Evolutionary conservation across 192 early-diverging fungal species (phyloP), one percentile per base, ranked within the genome.

Genomic region (Podila clonocystis): DNA sequence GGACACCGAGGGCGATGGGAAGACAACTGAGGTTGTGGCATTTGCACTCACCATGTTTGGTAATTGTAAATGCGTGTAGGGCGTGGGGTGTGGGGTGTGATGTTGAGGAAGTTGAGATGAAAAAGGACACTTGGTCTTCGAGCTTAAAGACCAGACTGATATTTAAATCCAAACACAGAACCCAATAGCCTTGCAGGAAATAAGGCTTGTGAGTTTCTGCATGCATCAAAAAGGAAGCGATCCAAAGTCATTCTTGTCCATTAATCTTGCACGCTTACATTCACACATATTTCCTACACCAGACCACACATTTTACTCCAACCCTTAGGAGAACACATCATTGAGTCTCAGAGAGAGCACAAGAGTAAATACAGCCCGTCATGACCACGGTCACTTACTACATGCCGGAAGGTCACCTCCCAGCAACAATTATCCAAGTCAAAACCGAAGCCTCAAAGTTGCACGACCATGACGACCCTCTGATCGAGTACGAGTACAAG

Each of bases 401-500:
- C 38, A 80, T 80, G 26, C 71, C 77, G 19, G 57, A 50, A 12
- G 66, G 26, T 1, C 52, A 58, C 15, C 29, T 62, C 31, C 77
- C 77, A 26, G 77, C 67, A 4, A 69, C 62, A 3, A 73, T 80
- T 17, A 61, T 80, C 29, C 38, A 52, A 17, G 28, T 80, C 70
- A 80, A 63, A 67, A 73, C 77, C 3, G 29, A 49, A 11, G 24
- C n/a, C 12, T 28, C 49, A 8, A 65, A 50, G 62, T 58, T 62
- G 22, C 65, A 73, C 9, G 72, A 70, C 19, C 58, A 73, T 26
- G 77, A 62, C n/a, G 77, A 80, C 31, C 65, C 62, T n/a, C 34
- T 80, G 49, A 63, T 80, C 24, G 70, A 80, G 31, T 80, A 73
- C 29, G 77, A 80, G 29, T 80, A 80, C 48, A 65, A 12, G 17